Evolutionary conservation across 2,329 filamentous ascomycete genomes (phyloP).

Genomic region (Fusarium graminum): DNA sequence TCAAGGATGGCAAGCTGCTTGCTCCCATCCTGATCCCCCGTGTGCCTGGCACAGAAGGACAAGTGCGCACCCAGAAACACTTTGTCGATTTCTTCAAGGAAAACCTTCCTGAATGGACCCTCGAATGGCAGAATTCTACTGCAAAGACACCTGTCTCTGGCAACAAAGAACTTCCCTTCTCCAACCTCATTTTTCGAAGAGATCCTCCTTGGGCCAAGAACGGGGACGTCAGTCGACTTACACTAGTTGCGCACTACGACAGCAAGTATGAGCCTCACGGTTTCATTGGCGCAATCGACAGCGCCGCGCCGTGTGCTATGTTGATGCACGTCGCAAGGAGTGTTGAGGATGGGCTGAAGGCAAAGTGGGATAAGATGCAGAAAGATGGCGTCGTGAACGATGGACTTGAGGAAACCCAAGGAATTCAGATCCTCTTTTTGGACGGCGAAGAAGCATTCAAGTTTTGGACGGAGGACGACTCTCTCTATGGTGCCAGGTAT

Average conservation of each 20-base stretch:
- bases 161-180: constrained; percentile 80
- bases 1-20: constrained; percentile 79
- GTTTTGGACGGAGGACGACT: constrained; percentile 83
- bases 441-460: constrained; percentile 96
- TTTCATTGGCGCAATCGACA: constrained; percentile 95
- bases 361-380: constrained; percentile 83
- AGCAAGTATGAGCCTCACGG: constrained; percentile 83
- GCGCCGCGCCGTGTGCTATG: constrained; percentile 94
- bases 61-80: constrained; percentile 78
- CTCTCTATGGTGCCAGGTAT: constrained; percentile 87
- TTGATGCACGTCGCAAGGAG: constrained; percentile 86
- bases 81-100: constrained; percentile 84
- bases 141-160: constrained; percentile 82
- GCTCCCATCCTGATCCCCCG: constrained; percentile 89
- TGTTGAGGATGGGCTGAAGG: constrained; percentile 82
- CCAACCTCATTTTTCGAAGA: constrained; percentile 86
- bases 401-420: constrained; percentile 79
- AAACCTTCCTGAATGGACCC: constrained; percentile 81
- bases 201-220: constrained; percentile 85
- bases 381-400: constrained; percentile 65
- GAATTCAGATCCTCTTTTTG: constrained; percentile 88
- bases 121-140: constrained; percentile 92
- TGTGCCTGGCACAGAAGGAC: constrained; percentile 87
- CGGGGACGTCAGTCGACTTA: constrained; percentile 84
- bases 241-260: constrained; percentile 94